phyloP scores from a whole-genome alignment of 345 rosid genomes.

The Eucalyptus sp. region DNA sequence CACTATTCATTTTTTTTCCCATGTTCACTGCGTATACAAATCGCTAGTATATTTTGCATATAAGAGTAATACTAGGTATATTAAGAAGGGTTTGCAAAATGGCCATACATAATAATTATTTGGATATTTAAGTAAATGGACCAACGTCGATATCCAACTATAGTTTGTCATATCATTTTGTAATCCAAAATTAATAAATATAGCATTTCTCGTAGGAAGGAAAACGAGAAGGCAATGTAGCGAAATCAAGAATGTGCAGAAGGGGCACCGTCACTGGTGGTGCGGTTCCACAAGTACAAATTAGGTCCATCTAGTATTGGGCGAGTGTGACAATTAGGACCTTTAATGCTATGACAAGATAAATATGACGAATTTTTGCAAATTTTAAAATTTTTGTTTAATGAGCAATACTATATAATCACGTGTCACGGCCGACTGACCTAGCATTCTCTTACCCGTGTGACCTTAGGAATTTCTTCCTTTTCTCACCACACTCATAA shows the following conservation, averaged over 20 bases:
- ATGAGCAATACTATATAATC: accelerated
- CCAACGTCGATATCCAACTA: background rate
- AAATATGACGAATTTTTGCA: accelerated
- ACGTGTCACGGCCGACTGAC: background rate
- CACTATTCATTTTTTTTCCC: background rate
- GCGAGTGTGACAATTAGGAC: background rate
- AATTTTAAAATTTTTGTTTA: too few species aligned
- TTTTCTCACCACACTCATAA: background rate
- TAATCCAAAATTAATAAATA: background rate
- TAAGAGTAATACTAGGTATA: background rate
- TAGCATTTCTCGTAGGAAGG: background rate
- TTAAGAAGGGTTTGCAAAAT: background rate
- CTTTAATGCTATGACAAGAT: background rate
- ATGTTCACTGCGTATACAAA: background rate
- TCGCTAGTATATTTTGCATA: background rate
- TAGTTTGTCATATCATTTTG: background rate
- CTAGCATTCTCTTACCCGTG: accelerated
- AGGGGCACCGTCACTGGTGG: accelerated
- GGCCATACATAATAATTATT: background rate
- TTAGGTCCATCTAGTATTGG: background rate
- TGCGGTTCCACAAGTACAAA: background rate
- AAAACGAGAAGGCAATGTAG: background rate
- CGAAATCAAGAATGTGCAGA: background rate
- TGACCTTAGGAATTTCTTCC: background rate
- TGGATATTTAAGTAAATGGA: background rate